These are phyloP conservation scores for Arachis hypogaea DNA, from an alignment of 306 rosid genomes.

Conservation along the genomic window DNA sequence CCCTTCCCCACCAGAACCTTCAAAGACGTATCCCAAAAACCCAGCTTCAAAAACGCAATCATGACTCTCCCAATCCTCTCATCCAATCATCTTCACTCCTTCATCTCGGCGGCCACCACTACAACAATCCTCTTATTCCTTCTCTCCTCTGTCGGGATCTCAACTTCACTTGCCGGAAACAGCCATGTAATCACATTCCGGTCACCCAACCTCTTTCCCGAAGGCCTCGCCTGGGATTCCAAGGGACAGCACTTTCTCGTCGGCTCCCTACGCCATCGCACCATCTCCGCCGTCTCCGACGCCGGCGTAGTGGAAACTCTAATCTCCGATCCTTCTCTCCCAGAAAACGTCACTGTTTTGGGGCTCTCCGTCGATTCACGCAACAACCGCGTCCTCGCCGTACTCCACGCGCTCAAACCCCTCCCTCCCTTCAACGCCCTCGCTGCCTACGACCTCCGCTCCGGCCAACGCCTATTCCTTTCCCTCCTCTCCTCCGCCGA, in stretches of 20 bases:
- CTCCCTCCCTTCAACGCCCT: conserved; percentile 75
- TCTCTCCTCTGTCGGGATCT: conserved; percentile 3
- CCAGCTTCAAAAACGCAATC: not conserved
- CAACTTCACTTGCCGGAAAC: conserved; percentile 44
- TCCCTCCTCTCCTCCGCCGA: conserved; percentile 47
- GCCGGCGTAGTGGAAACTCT: conserved; percentile 71
- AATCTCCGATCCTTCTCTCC: conserved; percentile 66
- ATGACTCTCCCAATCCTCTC: not conserved
- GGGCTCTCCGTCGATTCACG: conserved; percentile 71
- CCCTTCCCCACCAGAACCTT: too few species aligned
- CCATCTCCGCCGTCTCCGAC: conserved; percentile 62
- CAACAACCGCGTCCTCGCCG: conserved; percentile 74
- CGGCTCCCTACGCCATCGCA: conserved; percentile 66
- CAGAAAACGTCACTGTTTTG: conserved; percentile 61
- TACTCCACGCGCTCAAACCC: conserved; percentile 47
- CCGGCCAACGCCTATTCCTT: conserved; percentile 64
- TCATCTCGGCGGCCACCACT: too few species aligned
- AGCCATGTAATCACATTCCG: conserved; percentile 72
- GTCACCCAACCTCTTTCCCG: conserved; percentile 74
- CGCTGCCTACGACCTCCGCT: conserved; percentile 74
- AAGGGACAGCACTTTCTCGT: conserved; percentile 64
- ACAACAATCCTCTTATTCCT: conserved; percentile 27
- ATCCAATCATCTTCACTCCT: too few species aligned
- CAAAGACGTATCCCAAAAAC: too few species aligned
- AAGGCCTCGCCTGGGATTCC: conserved; percentile 75